Evolutionary conservation across 2,329 filamentous ascomycete species (phyloP).

Genomic region (Diplodia mutila): DNA sequence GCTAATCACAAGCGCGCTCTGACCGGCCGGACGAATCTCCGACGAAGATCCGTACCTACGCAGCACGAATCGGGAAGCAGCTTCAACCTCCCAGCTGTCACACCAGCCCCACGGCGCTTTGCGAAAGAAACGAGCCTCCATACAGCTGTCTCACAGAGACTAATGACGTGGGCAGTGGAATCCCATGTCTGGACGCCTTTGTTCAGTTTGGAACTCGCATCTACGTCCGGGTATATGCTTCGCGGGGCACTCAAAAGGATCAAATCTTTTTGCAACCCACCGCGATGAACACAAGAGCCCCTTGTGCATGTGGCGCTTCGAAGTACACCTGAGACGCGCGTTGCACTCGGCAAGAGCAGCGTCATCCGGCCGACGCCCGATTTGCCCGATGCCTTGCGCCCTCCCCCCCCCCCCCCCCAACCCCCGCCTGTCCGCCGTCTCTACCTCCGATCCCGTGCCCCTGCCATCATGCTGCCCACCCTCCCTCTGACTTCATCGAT

Average conservation of each 20-base stretch:
- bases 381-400: constrained; percentile 11
- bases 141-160: too few relatives aligned
- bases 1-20: background rate
- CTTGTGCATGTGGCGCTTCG: background rate
- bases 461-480: background rate
- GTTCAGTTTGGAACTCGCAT: too few relatives aligned
- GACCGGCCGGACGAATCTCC: constrained; percentile 7
- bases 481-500: background rate
- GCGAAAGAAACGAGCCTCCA: too few relatives aligned
- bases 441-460: background rate
- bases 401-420: too few relatives aligned
- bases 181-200: too few relatives aligned
- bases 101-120: background rate
- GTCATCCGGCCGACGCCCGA: background rate
- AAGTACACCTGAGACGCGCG: background rate
- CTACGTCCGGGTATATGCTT: too few relatives aligned
- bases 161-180: too few relatives aligned
- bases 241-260: too few relatives aligned
- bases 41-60: constrained; percentile 10
- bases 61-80: constrained; percentile 15
- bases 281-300: background rate
- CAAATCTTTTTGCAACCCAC: too few relatives aligned
- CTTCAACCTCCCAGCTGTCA: background rate
- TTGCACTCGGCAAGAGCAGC: background rate
- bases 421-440: background rate